A percentile compares a stretch with the other conserved stretches of the same genome.
phyloP scores from a whole-genome alignment of 2,329 filamentous ascomycete species.

The Alternaria angustiovoidea region DNA sequence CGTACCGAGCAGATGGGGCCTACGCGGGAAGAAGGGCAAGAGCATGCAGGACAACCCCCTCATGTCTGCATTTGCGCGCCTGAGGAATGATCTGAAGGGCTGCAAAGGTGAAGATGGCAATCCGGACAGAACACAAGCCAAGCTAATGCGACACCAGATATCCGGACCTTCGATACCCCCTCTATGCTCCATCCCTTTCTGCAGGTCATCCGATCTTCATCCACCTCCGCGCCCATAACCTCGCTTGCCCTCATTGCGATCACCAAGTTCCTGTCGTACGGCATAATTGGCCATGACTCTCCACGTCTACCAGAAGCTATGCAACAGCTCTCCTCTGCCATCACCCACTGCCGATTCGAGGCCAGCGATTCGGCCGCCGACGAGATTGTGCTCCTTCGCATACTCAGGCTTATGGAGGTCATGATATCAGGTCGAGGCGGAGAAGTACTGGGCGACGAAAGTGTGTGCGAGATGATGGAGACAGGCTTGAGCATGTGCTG shows the following conservation, averaged over 20 bases:
- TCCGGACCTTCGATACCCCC: slow-evolving; percentile 86
- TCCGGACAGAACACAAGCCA: slow-evolving; percentile 1
- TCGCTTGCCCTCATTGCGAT: slow-evolving; percentile 92
- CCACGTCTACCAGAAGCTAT: slow-evolving; percentile 91
- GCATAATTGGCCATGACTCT: slow-evolving; percentile 83
- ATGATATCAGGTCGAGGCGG: slow-evolving; percentile 96
- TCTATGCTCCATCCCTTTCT: slow-evolving; percentile 91
- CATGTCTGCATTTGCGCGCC: slow-evolving; percentile 90
- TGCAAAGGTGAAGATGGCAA: slow-evolving; percentile 70
- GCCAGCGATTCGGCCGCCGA: slow-evolving; percentile 94
- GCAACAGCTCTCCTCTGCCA: slow-evolving; percentile 92
- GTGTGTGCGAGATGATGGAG: slow-evolving; percentile 99
- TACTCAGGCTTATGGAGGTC: slow-evolving; percentile 96
- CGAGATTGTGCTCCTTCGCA: slow-evolving; percentile 92
- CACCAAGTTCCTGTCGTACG: slow-evolving; percentile 95
- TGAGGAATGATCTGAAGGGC: slow-evolving; percentile 85
- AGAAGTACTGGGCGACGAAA: slow-evolving; percentile 94
- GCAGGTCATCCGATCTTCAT: slow-evolving; percentile 94
- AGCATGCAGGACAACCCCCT: slow-evolving; percentile 97
- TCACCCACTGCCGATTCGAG: slow-evolving; percentile 97
- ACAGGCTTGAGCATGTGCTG: slow-evolving; percentile 97
- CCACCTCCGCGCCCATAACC: slow-evolving; percentile 94
- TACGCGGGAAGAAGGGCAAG: slow-evolving; percentile 93
- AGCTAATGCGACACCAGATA: slow-evolving; percentile 65
- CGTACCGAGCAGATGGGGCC: slow-evolving; percentile 85